phyloP scores from a whole-genome alignment of 441 rosid genomes.

The Jatropha multifida region DNA sequence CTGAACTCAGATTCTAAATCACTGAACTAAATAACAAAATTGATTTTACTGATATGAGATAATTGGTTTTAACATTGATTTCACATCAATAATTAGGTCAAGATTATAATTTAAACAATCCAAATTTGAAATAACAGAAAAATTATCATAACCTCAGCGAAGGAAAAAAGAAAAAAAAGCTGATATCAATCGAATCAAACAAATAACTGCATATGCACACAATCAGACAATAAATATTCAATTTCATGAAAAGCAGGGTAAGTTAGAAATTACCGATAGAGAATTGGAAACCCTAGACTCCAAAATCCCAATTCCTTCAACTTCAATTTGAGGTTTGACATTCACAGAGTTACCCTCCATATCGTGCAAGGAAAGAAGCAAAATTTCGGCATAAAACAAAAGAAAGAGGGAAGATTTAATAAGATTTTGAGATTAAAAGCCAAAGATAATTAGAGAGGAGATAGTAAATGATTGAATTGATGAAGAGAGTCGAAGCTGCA shows the following conservation, averaged over 20 bases:
- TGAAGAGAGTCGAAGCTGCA: not conserved
- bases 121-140: not conserved
- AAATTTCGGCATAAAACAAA: not conserved
- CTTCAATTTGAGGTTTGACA: not conserved
- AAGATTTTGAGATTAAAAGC: not conserved
- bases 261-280: constrained; percentile 13
- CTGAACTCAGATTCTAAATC: not conserved
- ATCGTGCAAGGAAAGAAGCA: not conserved
- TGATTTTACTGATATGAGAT: not conserved
- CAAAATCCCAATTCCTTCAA: constrained; percentile 19
- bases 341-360: constrained; percentile 30
- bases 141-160: not conserved
- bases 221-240: not conserved
- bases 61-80: not conserved
- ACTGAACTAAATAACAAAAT: constrained; percentile 1
- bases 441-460: not conserved
- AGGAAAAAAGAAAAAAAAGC: not conserved
- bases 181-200: not conserved
- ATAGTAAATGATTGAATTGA: not conserved
- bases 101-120: not conserved
- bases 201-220: not conserved
- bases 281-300: constrained; percentile 30
- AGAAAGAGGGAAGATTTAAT: not conserved
- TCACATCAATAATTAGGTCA: constrained; percentile 1
- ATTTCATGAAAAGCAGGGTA: not conserved